phyloP scores from a whole-genome alignment of 2,329 filamentous ascomycete species.

The Diaporthe helianthi region DNA sequence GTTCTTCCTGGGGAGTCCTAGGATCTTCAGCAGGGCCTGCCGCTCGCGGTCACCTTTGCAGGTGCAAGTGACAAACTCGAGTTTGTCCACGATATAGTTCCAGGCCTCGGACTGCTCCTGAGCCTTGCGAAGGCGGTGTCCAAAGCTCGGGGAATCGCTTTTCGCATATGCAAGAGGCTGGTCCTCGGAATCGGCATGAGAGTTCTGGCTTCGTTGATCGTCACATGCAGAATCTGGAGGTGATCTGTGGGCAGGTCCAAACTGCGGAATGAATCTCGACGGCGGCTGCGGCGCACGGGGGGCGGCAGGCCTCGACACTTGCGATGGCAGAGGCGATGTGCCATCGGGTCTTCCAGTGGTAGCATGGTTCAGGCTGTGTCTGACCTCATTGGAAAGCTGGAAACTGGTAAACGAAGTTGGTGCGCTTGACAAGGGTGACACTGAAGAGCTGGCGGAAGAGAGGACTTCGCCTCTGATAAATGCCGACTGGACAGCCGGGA shows the following conservation, averaged over 20 bases:
- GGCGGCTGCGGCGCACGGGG: not conserved
- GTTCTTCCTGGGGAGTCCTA: not conserved
- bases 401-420: not conserved
- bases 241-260: not conserved
- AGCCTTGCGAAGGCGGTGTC: not conserved
- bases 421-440: not conserved
- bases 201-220: not conserved
- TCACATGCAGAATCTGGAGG: not conserved
- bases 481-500: not conserved
- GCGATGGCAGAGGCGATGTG: not conserved
- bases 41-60: not conserved
- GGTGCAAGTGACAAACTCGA: not conserved
- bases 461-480: not conserved
- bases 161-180: not conserved
- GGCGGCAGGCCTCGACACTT: not conserved
- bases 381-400: not conserved
- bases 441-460: not conserved
- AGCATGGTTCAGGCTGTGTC: not conserved
- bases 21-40: not conserved
- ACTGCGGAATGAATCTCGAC: not conserved
- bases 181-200: not conserved
- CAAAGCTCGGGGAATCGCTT: not conserved
- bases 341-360: not conserved
- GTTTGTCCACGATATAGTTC: not conserved
- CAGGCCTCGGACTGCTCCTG: not conserved